Conservation (phyloP, 2,329 filamentous ascomycete species). For the Botrytis aclada region DNA sequence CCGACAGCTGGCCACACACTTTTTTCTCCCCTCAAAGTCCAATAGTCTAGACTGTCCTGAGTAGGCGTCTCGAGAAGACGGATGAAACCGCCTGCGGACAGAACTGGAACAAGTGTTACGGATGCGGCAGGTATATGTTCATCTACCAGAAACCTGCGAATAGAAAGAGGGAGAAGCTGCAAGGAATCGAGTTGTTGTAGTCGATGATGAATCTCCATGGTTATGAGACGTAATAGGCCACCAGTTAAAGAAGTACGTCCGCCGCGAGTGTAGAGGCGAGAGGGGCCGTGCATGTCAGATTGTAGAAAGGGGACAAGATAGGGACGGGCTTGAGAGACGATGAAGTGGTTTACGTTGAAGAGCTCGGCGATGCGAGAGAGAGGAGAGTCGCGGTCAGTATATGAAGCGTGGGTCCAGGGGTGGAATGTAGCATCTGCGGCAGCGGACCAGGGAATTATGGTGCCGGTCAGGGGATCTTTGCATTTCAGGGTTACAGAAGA, state of each 20-base stretch:
- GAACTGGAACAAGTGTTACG: conserved; percentile 77
- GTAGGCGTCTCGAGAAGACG: conserved; percentile 81
- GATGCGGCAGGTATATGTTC: conserved; percentile 76
- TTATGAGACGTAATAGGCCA: conserved; percentile 64
- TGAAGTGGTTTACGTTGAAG: conserved; percentile 83
- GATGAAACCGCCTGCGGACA: conserved; percentile 69
- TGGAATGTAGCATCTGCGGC: conserved; percentile 49
- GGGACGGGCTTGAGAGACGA: conserved; percentile 86
- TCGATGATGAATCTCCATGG: conserved; percentile 75
- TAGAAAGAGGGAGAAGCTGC: conserved; percentile 64
- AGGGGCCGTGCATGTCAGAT: conserved; percentile 74
- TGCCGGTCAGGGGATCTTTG: conserved; percentile 58
- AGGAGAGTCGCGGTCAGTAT: conserved; percentile 56
- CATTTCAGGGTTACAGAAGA: conserved; percentile 55
- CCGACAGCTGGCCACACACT: conserved; percentile 89
- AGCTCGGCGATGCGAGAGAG: conserved; percentile 61
- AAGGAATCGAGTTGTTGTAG: conserved; percentile 78
- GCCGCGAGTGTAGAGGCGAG: conserved; percentile 56
- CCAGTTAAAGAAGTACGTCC: conserved; percentile 56
- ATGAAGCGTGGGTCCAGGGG: conserved; percentile 53
- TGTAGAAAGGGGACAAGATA: conserved; percentile 84
- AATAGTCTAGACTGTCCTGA: conserved; percentile 71
- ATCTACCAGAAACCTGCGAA: conserved; percentile 76
- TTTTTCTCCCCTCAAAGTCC: conserved; percentile 79
- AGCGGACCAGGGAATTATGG: conserved; percentile 58